Evolutionary conservation across 2,329 filamentous ascomycete species (phyloP).

Genomic region (Arthrobotrys conoides): DNA sequence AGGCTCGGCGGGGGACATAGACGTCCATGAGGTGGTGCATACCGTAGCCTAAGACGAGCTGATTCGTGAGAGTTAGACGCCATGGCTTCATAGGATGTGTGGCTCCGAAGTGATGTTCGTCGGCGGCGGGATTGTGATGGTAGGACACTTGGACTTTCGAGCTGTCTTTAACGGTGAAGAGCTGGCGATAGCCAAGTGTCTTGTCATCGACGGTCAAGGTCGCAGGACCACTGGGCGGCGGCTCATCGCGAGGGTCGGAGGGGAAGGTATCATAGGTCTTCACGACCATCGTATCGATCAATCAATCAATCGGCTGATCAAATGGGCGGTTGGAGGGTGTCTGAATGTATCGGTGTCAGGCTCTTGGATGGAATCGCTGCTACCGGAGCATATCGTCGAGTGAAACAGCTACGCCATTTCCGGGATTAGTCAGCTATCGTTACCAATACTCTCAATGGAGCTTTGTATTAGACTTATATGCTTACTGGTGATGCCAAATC

Average conservation of each 20-base stretch:
- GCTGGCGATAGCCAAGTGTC: constrained; percentile 48
- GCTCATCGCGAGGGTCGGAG: constrained; percentile 49
- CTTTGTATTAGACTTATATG: background rate
- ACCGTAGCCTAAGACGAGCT: constrained; percentile 92
- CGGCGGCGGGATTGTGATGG: constrained; percentile 94
- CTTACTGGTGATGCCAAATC: background rate
- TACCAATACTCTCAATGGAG: background rate
- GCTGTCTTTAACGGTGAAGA: constrained; percentile 46
- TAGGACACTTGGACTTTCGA: constrained; percentile 78
- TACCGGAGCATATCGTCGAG: constrained; percentile 9
- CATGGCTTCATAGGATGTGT: constrained; percentile 99
- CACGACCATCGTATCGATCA: constrained; percentile 29
- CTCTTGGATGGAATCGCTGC: background rate
- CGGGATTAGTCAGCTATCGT: background rate
- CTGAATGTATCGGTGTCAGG: background rate
- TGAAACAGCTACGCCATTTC: background rate
- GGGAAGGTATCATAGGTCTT: constrained; percentile 55
- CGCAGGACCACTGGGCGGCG: constrained; percentile 17
- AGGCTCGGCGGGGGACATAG: constrained; percentile 86
- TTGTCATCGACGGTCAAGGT: constrained; percentile 52
- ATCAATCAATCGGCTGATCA: background rate
- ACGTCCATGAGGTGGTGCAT: constrained; percentile 98
- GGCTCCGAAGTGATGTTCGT: constrained; percentile 96
- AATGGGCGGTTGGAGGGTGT: background rate
- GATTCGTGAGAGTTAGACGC: constrained; percentile 94